phyloP scores from a whole-genome alignment of 345 rosid genomes.

The Carallia brachiata region DNA sequence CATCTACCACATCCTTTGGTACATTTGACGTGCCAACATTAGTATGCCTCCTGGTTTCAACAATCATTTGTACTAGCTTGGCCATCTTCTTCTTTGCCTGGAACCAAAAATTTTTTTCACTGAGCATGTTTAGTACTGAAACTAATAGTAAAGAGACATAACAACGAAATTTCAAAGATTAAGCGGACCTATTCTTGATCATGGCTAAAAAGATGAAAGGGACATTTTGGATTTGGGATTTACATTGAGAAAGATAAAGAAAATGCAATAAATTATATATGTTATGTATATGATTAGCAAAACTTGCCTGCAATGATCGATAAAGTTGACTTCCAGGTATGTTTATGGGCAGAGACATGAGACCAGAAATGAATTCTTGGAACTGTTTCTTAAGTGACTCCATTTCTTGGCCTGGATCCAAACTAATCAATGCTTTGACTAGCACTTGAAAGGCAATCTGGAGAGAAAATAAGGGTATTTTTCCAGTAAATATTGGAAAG shows the following conservation, averaged over 20 bases:
- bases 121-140: background rate
- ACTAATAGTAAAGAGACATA: too few relatives aligned
- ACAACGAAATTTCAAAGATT: too few relatives aligned
- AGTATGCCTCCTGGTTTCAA: conserved; percentile 39
- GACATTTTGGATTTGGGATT: too few relatives aligned
- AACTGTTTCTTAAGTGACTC: conserved; percentile 66
- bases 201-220: too few relatives aligned
- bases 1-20: conserved; percentile 70
- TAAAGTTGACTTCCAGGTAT: conserved; percentile 87
- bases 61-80: conserved; percentile 53
- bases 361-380: conserved; percentile 78
- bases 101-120: background rate
- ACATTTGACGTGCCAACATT: conserved; percentile 22
- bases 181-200: too few relatives aligned
- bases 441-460: conserved; percentile 93
- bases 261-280: background rate
- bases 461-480: conserved; percentile 1
- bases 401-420: conserved; percentile 81
- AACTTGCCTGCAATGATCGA: conserved; percentile 75
- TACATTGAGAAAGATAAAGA: background rate
- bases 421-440: conserved; percentile 82
- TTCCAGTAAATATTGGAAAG: conserved; percentile 20
- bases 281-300: background rate
- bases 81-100: conserved; percentile 96
- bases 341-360: conserved; percentile 85